Base-by-base conservation (phyloP, 129 eudicot species). In the Arctium minus region DNA sequence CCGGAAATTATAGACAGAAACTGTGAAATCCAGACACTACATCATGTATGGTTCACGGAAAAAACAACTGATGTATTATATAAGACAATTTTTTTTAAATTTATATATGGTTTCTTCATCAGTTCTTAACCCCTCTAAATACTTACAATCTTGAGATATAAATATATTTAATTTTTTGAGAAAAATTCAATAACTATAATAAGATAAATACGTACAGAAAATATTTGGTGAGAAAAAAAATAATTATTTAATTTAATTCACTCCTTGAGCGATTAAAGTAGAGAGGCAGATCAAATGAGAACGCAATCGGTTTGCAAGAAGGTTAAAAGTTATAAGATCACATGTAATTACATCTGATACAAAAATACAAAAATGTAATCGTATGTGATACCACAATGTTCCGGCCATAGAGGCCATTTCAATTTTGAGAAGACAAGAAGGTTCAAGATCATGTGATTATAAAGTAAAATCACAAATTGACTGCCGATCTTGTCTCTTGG, bases 11-110 rank as follows among this genome's bases (percentile, higher is more conserved):
- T 73, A 72, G 83, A 79, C 87, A 84, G 35, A 78, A 31, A 18
- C 87, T 84, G 87, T 12, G 56, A 33, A 60, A 31, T 42, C 11
- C 87, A 84, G 87, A 72, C 76, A 73, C 83, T 35, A 15, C 80
- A 79, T 84, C 79, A 79, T 79, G 84, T 84, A 74, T 67, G 68
- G 65, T 79, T 79, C 76, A 38, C 75, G 50, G 75, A 78, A 71
- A 13, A 5, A 13, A 70, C 48, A 69, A 76, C 62, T 35, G 0
- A 8, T 76, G 1, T 48, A 76, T 70, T 70, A 22, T n/a, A 46
- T 67, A 3, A 15, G 10, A 17, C 31, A 30, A 9, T 12, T 8
- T 27, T 30, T 31, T 37, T 33, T 82, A 15, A 32, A 32, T 75
- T 44, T 3, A 29, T 69, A 27, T 77, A 72, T 22, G 64, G 73